phyloP scores from a whole-genome alignment of 2,329 filamentous ascomycete species.

The Fonsecaea monophora region DNA sequence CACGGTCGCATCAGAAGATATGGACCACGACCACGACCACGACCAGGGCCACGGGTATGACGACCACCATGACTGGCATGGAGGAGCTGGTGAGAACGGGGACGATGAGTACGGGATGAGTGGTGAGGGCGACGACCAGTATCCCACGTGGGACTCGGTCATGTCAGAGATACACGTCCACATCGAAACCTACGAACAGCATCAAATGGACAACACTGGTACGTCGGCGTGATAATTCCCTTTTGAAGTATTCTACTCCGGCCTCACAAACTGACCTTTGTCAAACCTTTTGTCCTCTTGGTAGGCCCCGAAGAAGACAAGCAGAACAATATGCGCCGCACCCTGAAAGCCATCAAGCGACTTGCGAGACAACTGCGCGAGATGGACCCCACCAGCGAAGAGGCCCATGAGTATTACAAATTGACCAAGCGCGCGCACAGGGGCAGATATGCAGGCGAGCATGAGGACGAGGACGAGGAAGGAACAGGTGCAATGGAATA shows the following conservation, averaged over 20 bases:
- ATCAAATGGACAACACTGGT: background rate
- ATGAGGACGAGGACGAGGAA: background rate
- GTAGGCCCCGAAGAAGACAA: slow-evolving; percentile 1
- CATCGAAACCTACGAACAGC: background rate
- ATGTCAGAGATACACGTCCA: background rate
- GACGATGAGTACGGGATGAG: background rate
- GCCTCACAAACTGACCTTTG: background rate
- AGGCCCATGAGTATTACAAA: slow-evolving; percentile 1
- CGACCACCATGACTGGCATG: background rate
- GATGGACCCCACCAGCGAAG: slow-evolving; percentile 1
- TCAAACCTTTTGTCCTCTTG: too few species aligned
- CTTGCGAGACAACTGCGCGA: background rate
- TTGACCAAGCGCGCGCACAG: slow-evolving; percentile 6
- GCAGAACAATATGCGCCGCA: slow-evolving; percentile 5
- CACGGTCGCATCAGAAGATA: background rate
- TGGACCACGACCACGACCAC: background rate
- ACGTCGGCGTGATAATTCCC: background rate
- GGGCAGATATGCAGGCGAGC: background rate
- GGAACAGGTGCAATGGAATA: background rate
- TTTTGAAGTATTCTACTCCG: background rate
- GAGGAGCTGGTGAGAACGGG: background rate
- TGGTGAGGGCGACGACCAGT: background rate
- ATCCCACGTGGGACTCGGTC: background rate
- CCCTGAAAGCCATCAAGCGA: background rate
- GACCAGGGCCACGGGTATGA: background rate